These are phyloP conservation scores for Sequoia sempervirens DNA, from an alignment of 75 land plant species.

Conservation along the genomic window DNA sequence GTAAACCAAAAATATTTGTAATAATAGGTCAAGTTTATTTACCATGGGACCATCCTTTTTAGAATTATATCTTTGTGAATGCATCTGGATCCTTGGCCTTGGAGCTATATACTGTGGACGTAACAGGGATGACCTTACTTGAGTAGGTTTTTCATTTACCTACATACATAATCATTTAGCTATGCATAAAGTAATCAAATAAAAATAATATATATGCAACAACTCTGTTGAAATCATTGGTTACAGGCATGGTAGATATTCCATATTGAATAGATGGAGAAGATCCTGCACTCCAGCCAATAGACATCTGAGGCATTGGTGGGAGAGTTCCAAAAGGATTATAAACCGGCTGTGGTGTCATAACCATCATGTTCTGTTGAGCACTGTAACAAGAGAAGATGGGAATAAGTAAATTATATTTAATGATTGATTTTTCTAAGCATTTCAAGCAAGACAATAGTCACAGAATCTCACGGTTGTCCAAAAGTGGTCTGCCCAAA, in stretches of 20 bases:
- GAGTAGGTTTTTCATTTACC: conserved; percentile 76
- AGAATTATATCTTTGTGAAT: conserved; percentile 74
- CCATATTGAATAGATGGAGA: conserved; percentile 94
- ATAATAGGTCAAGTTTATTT: neutral
- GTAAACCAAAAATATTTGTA: neutral
- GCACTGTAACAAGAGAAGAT: conserved; percentile 34
- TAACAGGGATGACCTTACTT: conserved; percentile 59
- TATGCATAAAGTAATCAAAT: neutral
- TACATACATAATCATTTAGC: conserved; percentile 9
- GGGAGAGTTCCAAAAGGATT: conserved; percentile 96
- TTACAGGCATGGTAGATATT: conserved; percentile 92
- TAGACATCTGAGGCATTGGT: conserved; percentile 92
- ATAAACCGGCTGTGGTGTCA: conserved; percentile 46
- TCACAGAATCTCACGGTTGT: conserved; percentile 34
- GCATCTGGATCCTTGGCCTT: conserved; percentile 70
- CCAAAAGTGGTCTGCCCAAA: conserved; percentile 39
- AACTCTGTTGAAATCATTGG: neutral
- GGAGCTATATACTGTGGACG: conserved; percentile 75
- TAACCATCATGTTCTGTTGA: conserved; percentile 31
- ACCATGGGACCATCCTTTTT: conserved; percentile 78
- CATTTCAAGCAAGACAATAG: neutral
- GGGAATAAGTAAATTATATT: neutral
- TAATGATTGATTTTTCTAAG: neutral
- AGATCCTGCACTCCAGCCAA: conserved; percentile 72
- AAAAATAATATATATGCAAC: neutral